Base-by-base conservation (phyloP, 108 stramenopile species). In the Skeletonema menzelii region DNA sequence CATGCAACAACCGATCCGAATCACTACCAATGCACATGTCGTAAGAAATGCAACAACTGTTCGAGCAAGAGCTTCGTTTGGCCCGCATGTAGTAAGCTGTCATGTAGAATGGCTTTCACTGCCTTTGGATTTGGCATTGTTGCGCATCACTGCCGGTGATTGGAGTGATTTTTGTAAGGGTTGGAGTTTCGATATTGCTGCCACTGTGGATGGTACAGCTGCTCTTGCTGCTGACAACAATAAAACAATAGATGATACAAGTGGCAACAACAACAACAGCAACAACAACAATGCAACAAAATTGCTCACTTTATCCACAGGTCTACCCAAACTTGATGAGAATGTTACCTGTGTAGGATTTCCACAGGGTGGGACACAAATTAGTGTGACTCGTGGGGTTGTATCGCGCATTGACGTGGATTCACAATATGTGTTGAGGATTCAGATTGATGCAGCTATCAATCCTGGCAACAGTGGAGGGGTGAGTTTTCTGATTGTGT, bases 361-460 rank as follows among this genome's bases (percentile, higher is more conserved):
- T 74, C 90, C 90, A 7, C 67, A 79, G 5, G 90, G 90, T 14
- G 90, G 90, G 19, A 78, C 77, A 44, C 82, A 81, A 26, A 83
- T 88, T 37, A 66, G 60, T 46, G 85, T 89, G 5, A 89, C 90
- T 5, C 59, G 87, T 8, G 90, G 90, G 12, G 90, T 89, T 28
- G 88, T 91, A 17, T 86, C 83, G 13, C 75, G 90, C 8, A 81
- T 90, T 15, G 88, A 89, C 65, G 82, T 87, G 1, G 64, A 77
- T 59, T 40, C 83, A 34, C 69, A 79, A 38, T 67, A 65, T 57
- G 72, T 89, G 20, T 56, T 91, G 40, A 70, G 88, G 26, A 86
- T 91, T 31, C 88, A 91, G 68, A 88, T 90, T 66, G 87, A 88
- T 68, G 87, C 87, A 7, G 87, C 89, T 35, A 87, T 88, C 63